phyloP scores from a whole-genome alignment of 73 alveolate species.

The Tetrahymena malaccensis region DNA sequence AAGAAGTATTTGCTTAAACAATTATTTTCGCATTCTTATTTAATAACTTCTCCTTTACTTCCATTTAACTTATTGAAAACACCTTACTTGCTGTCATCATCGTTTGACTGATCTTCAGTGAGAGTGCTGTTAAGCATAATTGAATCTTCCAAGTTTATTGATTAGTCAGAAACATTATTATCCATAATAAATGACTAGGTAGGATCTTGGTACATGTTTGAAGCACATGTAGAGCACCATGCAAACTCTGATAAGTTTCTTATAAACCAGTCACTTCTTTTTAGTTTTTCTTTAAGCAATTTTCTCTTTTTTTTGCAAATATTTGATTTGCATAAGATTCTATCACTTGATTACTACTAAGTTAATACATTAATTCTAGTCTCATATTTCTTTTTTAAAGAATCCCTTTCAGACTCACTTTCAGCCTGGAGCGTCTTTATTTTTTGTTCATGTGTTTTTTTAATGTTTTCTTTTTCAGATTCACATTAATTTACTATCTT shows the following conservation, averaged over 20 bases:
- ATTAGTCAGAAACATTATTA: neutral
- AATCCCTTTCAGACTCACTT: neutral
- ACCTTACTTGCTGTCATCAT: neutral
- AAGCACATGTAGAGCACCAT: neutral
- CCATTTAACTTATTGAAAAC: neutral
- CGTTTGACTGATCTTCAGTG: neutral
- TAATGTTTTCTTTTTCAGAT: neutral
- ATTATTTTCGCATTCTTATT: neutral
- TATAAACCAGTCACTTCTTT: neutral
- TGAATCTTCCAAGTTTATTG: neutral
- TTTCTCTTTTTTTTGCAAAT: neutral
- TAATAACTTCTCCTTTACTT: neutral
- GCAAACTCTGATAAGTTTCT: neutral
- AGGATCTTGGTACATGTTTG: neutral
- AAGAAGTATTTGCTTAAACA: neutral
- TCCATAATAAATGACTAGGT: neutral
- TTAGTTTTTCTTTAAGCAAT: neutral
- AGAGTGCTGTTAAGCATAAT: neutral
- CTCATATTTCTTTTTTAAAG: neutral
- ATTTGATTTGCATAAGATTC: neutral
- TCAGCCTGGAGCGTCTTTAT: neutral
- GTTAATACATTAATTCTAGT: neutral
- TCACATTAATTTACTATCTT: neutral
- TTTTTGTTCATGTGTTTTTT: neutral
- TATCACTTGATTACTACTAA: neutral